Base-by-base conservation (phyloP, 2,329 filamentous ascomycete genomes). In the Monilinia laxa region DNA sequence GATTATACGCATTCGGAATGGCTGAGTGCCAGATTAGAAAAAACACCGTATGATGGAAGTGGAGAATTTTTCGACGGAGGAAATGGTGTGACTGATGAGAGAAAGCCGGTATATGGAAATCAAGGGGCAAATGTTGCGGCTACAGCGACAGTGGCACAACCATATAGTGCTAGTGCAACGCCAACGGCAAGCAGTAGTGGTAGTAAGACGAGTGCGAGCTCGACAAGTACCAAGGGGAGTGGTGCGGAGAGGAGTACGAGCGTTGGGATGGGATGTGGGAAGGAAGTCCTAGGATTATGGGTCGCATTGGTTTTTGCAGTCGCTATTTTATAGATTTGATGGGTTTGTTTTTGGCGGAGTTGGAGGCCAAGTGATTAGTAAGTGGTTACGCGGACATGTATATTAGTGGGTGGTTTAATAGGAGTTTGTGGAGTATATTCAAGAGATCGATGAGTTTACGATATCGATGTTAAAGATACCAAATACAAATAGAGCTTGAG, bases 151-250 rank as follows among this genome's bases (percentile, higher is more conserved):
- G 49, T 64, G 2, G 49, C 52, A 10, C 98, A 81, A 40, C 98
- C 83, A 16, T 98, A 83, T 0, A 94, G 95, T 4, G 96, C 82
- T 92, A 58, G 56, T 18, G 52, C 51, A 11, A 64, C 35, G 9
- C 4, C 58, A 14, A 38, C 28, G 1, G 16, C 28, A 93, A 93
- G 75, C 98, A 98, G 77, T 97, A 97, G 42, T 88, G 71, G 92
- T 85, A 93, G 75, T 98, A 98, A 77, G 97, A 97, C 42, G 88
- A 71, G 92, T 85, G 42, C 81, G 79, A 76, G 97, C 97, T 97
- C 97, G 0, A 98, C 85, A 75, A 97, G 98, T 5, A 98, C 85
- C 0, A 98, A 81, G 42, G 98, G 83, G 16, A 98, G 83, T 0
- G 95, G 95, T 3, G 96, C 83, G 93, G 98, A 98, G 77, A 88